phyloP scores from a whole-genome alignment of 2,329 filamentous ascomycete species.

The Fusarium nisikadoi region DNA sequence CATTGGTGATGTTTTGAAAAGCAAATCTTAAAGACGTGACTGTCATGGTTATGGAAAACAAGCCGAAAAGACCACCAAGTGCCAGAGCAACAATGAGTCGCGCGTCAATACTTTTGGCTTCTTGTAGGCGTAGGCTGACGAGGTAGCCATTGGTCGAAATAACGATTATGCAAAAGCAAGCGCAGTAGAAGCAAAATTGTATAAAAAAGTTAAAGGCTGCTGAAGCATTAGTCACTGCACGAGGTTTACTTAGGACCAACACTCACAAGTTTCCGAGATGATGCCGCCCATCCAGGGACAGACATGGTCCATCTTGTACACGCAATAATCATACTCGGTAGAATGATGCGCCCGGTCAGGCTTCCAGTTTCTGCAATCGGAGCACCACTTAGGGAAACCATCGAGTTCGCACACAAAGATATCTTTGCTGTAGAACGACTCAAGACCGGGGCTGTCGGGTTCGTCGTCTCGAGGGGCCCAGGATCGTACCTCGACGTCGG shows the following conservation, averaged over 20 bases:
- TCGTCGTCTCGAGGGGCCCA: slow-evolving; percentile 56
- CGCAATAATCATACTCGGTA: slow-evolving; percentile 81
- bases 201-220: slow-evolving; percentile 89
- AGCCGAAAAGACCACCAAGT: slow-evolving; percentile 75
- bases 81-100: slow-evolving; percentile 75
- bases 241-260: neutral
- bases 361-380: slow-evolving; percentile 86
- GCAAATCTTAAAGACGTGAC: slow-evolving; percentile 76
- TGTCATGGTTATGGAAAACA: slow-evolving; percentile 86
- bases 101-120: slow-evolving; percentile 59
- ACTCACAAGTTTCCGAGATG: slow-evolving; percentile 79
- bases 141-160: slow-evolving; percentile 73
- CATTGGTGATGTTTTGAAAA: slow-evolving; percentile 80
- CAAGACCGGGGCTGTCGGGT: slow-evolving; percentile 74
- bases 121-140: slow-evolving; percentile 63
- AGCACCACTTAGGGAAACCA: slow-evolving; percentile 89
- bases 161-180: slow-evolving; percentile 72
- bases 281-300: slow-evolving; percentile 98
- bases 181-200: slow-evolving; percentile 82
- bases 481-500: slow-evolving; percentile 44
- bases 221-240: neutral
- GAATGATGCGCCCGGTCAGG: slow-evolving; percentile 89
- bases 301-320: slow-evolving; percentile 93
- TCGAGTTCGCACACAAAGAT: slow-evolving; percentile 85
- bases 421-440: slow-evolving; percentile 83